Conservation (phyloP, 2,329 filamentous ascomycete genomes). For the Cladosporium sp. region DNA sequence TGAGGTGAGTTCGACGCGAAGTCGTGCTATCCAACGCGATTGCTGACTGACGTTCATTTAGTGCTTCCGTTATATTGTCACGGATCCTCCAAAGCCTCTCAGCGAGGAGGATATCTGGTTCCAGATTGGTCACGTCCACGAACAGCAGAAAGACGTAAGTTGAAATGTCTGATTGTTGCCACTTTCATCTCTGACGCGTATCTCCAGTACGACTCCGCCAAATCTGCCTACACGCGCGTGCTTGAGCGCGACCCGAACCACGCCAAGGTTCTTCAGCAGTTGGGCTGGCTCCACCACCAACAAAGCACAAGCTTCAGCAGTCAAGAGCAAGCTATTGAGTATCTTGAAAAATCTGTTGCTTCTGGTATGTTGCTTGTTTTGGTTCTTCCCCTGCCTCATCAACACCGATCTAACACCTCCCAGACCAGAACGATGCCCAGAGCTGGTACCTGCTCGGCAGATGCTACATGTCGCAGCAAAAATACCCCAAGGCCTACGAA, state of each 20-base stretch:
- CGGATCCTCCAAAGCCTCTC: conserved; percentile 82
- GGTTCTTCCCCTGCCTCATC: background rate
- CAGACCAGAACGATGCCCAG: conserved; percentile 91
- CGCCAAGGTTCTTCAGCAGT: conserved; percentile 95
- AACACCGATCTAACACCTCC: conserved; percentile 20
- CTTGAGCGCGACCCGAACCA: conserved; percentile 93
- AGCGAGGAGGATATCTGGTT: conserved; percentile 99
- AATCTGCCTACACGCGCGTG: conserved; percentile 86
- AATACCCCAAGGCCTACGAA: conserved; percentile 97
- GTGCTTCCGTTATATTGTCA: conserved; percentile 99
- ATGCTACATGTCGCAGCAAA: conserved; percentile 99
- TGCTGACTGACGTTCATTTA: conserved; percentile 38
- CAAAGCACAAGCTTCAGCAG: conserved; percentile 87
- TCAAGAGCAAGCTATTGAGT: conserved; percentile 95
- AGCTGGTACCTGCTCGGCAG: conserved; percentile 98
- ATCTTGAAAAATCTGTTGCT: conserved; percentile 91
- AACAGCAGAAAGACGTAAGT: conserved; percentile 96
- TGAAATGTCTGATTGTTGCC: background rate
- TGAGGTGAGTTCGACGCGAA: conserved; percentile 58
- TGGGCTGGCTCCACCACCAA: conserved; percentile 97
- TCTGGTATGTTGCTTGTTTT: conserved; percentile 64
- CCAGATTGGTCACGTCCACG: conserved; percentile 97
- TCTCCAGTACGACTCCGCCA: conserved; percentile 80
- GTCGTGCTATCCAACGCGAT: conserved; percentile 11
- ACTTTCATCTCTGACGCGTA: conserved; percentile 30